Percentiles rank a stretch among this genome's conserved stretches.
These are phyloP conservation scores for Phascolomyces articulosus DNA, from an alignment of 371 early-diverging fungal species.

Conservation along the genomic window DNA sequence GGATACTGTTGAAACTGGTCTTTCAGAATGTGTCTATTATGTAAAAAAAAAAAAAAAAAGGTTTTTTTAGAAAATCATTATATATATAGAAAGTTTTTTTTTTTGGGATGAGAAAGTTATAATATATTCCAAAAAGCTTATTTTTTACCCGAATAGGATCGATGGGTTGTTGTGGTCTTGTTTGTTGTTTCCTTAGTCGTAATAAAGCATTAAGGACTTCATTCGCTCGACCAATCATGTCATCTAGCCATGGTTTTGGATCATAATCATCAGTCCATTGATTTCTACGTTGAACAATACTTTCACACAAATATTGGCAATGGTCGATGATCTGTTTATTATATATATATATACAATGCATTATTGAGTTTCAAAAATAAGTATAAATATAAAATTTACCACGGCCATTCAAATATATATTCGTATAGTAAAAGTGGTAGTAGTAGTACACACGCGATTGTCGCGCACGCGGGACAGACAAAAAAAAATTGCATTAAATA, in stretches of 20 bases:
- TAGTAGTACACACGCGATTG: too few species aligned
- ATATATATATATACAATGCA: background rate
- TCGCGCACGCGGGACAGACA: too few species aligned
- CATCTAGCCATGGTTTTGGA: slow-evolving; percentile 43
- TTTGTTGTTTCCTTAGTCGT: slow-evolving; percentile 45
- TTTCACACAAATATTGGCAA: slow-evolving; percentile 31
- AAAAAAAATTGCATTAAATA: too few species aligned
- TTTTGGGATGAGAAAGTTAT: too few species aligned
- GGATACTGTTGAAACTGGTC: background rate
- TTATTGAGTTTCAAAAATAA: slow-evolving; percentile 7
- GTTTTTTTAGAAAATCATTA: too few species aligned
- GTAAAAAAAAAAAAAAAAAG: background rate
- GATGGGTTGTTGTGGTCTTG: background rate
- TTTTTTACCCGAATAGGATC: slow-evolving; percentile 1
- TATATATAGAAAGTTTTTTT: too few species aligned
- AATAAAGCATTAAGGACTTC: slow-evolving; percentile 45
- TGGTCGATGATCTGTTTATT: slow-evolving; percentile 28
- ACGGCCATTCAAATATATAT: too few species aligned
- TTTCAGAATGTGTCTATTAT: background rate
- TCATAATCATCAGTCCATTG: slow-evolving; percentile 14
- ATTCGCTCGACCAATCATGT: slow-evolving; percentile 48
- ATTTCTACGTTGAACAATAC: slow-evolving; percentile 22
- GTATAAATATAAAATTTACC: too few species aligned
- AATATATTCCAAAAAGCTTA: background rate
- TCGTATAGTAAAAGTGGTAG: too few species aligned